These are phyloP conservation scores for Claviceps purpurea DNA, from an alignment of 2,329 filamentous ascomycete species.

Conservation along the genomic window DNA sequence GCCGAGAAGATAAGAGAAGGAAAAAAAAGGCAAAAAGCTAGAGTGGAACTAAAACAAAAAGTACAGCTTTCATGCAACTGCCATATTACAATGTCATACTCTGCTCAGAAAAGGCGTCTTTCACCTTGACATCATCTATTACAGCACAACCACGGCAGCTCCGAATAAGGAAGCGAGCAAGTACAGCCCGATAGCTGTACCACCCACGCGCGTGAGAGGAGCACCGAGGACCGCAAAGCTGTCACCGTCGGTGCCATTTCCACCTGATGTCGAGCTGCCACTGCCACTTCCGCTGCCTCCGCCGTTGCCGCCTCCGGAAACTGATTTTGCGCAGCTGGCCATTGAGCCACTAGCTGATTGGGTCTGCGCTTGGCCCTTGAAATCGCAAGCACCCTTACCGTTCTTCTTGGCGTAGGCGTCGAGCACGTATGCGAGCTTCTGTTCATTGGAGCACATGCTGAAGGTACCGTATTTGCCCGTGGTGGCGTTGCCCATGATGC, in stretches of 20 bases:
- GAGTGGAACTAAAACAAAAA: not conserved
- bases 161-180: constrained; percentile 35
- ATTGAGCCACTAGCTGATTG: constrained; percentile 33
- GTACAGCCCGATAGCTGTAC: constrained; percentile 36
- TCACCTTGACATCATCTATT: constrained; percentile 11
- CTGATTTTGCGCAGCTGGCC: constrained; percentile 45
- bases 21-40: not conserved
- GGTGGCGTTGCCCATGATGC: constrained; percentile 41
- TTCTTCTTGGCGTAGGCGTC: constrained; percentile 57
- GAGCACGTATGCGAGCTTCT: constrained; percentile 62
- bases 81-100: not conserved
- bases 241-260: constrained; percentile 11
- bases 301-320: constrained; percentile 35
- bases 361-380: constrained; percentile 50
- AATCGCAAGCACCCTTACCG: constrained; percentile 48
- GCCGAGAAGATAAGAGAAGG: not conserved
- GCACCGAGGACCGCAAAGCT: constrained; percentile 24
- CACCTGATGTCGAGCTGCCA: not conserved
- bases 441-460: constrained; percentile 57
- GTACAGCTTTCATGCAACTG: not conserved
- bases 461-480: constrained; percentile 53
- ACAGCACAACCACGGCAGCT: constrained; percentile 39
- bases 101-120: too few relatives aligned
- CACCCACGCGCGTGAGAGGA: constrained; percentile 26
- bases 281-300: not conserved